These are phyloP conservation scores for Monosporozyma aerobia DNA, from an alignment of 805 yeast genomes.

Conservation along the genomic window DNA sequence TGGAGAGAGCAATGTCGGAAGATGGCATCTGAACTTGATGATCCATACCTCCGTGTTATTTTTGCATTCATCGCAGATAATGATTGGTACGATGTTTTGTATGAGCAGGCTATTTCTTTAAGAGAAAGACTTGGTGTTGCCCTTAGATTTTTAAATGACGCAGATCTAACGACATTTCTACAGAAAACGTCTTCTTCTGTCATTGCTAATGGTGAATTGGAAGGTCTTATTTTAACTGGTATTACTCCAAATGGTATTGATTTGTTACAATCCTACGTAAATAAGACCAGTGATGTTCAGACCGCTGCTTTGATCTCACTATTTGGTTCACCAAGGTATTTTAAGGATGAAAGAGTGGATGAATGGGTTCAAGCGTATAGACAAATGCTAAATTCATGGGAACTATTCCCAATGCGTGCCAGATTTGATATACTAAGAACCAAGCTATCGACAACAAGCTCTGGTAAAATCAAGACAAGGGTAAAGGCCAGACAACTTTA, in stretches of 20 bases:
- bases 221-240: conserved; percentile 88
- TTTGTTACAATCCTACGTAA: conserved; percentile 76
- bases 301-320: conserved; percentile 78
- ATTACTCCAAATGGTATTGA: conserved; percentile 77
- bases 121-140: conserved; percentile 89
- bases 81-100: conserved; percentile 93
- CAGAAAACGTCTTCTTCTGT: conserved; percentile 63
- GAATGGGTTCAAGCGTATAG: conserved; percentile 73
- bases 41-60: conserved; percentile 83
- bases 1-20: conserved; percentile 92
- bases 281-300: conserved; percentile 83
- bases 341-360: conserved; percentile 60
- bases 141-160: conserved; percentile 70
- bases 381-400: conserved; percentile 67
- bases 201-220: conserved; percentile 72
- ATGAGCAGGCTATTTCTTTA: conserved; percentile 79
- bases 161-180: conserved; percentile 64
- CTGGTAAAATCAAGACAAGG: conserved; percentile 40
- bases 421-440: conserved; percentile 75
- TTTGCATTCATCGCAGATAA: conserved; percentile 91
- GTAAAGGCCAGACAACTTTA: conserved; percentile 65
- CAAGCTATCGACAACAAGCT: conserved; percentile 45
- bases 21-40: conserved; percentile 78
- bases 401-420: conserved; percentile 67
- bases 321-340: conserved; percentile 77